Conservation (phyloP, 331 rosid species). For the Dryas integrifolia region DNA sequence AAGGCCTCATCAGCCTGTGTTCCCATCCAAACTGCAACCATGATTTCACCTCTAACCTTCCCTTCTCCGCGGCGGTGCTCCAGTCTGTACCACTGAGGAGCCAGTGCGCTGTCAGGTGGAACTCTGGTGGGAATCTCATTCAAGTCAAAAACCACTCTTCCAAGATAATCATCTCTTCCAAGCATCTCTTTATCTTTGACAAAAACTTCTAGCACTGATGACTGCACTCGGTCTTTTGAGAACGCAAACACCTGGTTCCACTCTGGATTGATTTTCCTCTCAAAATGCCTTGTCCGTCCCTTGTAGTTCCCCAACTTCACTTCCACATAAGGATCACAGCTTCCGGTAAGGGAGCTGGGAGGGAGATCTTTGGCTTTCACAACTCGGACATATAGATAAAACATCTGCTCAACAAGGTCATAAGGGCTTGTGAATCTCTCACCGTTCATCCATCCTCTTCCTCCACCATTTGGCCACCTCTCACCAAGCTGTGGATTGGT, state of each 20-base stretch:
- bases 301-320: slow-evolving; percentile 81
- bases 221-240: slow-evolving; percentile 79
- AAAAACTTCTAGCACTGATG: slow-evolving; percentile 69
- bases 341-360: slow-evolving; percentile 48
- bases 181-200: slow-evolving; percentile 84
- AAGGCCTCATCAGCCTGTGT: slow-evolving; percentile 95
- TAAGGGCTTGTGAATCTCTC: slow-evolving; percentile 64
- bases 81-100: slow-evolving; percentile 86
- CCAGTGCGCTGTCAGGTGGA: slow-evolving; percentile 90
- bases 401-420: slow-evolving; percentile 82
- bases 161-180: slow-evolving; percentile 80
- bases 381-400: slow-evolving; percentile 60
- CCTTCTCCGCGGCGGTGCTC: slow-evolving; percentile 69
- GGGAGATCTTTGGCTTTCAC: slow-evolving; percentile 71
- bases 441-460: slow-evolving; percentile 66
- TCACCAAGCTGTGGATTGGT: slow-evolving; percentile 70
- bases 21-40: slow-evolving; percentile 97
- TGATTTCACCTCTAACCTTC: slow-evolving; percentile 70
- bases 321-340: slow-evolving; percentile 77
- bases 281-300: slow-evolving; percentile 74
- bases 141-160: slow-evolving; percentile 68
- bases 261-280: slow-evolving; percentile 71
- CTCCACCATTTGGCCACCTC: slow-evolving; percentile 60
- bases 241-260: slow-evolving; percentile 94
- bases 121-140: slow-evolving; percentile 85